A percentile compares a stretch with the other conserved stretches of the same genome.
phyloP scores from a whole-genome alignment of 2,329 filamentous ascomycete species.

The Fragosphaeria purpurea region DNA sequence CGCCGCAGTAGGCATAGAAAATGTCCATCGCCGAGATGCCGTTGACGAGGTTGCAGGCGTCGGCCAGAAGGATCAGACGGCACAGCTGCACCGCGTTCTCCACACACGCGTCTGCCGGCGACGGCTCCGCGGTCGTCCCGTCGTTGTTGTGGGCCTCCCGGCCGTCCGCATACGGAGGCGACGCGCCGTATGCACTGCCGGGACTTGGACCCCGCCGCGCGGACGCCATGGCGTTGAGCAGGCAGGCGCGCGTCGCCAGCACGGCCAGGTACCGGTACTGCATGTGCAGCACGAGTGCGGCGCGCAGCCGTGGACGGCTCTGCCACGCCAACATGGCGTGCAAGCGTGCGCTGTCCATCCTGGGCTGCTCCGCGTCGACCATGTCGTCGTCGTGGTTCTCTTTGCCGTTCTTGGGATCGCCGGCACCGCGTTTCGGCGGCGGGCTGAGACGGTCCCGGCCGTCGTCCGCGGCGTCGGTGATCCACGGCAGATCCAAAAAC shows the following conservation, averaged over 20 bases:
- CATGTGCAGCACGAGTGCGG: not conserved
- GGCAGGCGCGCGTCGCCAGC: not conserved
- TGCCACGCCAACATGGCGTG: constrained; percentile 1
- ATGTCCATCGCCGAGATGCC: constrained; percentile 2
- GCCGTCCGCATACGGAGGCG: no score
- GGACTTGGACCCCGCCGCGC: not conserved
- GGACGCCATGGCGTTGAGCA: not conserved
- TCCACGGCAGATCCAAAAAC: not conserved
- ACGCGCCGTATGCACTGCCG: no score
- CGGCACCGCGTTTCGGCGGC: no score
- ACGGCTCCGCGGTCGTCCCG: no score
- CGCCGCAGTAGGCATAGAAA: constrained; percentile 1
- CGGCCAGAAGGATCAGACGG: not conserved
- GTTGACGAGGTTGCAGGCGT: not conserved
- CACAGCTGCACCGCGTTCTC: constrained; percentile 2
- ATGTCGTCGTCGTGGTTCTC: no score
- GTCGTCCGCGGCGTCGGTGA: not conserved
- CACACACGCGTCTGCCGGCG: not conserved
- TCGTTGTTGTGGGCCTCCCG: no score
- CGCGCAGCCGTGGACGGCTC: not conserved
- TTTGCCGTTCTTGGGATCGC: no score
- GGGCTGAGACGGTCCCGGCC: not conserved
- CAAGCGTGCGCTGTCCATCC: not conserved
- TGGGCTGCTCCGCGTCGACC: no score
- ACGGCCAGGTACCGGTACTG: constrained; percentile 1